These are phyloP conservation scores for Strobilomyces confusus DNA, from an alignment of 768 basidiomycete genomes.

Conservation along the genomic window DNA sequence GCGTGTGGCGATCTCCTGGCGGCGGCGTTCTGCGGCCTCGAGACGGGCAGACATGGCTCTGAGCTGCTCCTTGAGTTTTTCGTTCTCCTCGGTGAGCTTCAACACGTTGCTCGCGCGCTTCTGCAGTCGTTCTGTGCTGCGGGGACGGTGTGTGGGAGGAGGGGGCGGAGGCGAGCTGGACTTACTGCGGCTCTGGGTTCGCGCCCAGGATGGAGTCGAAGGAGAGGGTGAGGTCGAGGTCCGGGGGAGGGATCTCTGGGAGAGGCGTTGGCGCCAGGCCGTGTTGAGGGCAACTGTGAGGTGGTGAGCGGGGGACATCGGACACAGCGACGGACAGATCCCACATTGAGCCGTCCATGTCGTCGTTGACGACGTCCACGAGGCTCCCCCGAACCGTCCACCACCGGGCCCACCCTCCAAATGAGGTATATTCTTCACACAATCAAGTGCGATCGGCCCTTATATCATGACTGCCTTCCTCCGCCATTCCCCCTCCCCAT, in stretches of 20 bases:
- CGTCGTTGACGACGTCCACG: conserved; percentile 25
- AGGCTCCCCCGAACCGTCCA: conserved; percentile 11
- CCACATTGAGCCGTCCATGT: conserved; percentile 28
- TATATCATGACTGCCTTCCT: conserved; percentile 30
- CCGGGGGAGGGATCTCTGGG: conserved; percentile 51
- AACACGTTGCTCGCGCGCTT: conserved; percentile 77
- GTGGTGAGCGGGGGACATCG: conserved; percentile 20
- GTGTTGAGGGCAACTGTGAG: conserved; percentile 19
- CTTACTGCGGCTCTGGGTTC: conserved; percentile 43
- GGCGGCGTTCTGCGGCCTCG: conserved; percentile 68
- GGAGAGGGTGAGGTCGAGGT: conserved; percentile 43
- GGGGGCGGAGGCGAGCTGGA: conserved; percentile 26
- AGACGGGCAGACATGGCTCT: conserved; percentile 70
- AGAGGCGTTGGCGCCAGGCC: conserved; percentile 25
- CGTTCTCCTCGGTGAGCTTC: conserved; percentile 75
- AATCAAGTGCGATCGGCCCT: conserved; percentile 27
- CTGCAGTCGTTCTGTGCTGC: conserved; percentile 39
- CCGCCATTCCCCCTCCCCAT: conserved; percentile 18
- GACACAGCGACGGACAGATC: conserved; percentile 9
- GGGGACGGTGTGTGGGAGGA: conserved; percentile 23
- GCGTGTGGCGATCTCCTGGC: conserved; percentile 41
- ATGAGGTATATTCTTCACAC: conserved; percentile 24
- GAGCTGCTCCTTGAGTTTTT: conserved; percentile 72
- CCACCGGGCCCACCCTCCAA: not conserved
- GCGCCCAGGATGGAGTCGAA: conserved; percentile 41